phyloP scores from a whole-genome alignment of 2,329 filamentous ascomycete species.

The Fusarium sp. region DNA sequence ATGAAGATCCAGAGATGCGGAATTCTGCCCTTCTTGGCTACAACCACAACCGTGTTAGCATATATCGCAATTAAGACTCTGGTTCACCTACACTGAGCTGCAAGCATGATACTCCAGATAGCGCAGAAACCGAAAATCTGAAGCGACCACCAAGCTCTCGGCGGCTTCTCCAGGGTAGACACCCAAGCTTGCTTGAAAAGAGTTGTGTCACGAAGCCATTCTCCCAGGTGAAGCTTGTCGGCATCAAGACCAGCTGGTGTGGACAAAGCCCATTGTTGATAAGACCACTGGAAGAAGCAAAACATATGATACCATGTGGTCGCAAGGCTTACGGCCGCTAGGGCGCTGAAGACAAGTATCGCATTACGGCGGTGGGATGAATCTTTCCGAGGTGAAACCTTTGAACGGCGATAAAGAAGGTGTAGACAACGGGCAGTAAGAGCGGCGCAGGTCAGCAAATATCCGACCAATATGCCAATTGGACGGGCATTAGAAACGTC shows the following conservation, averaged over 20 bases:
- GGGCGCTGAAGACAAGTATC: slow-evolving; percentile 32
- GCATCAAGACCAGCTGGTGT: neutral
- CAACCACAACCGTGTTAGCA: neutral
- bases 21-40: slow-evolving; percentile 33
- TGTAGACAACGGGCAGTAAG: slow-evolving; percentile 31
- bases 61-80: neutral
- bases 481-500: slow-evolving; percentile 30
- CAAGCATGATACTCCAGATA: slow-evolving; percentile 44
- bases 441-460: slow-evolving; percentile 31
- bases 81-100: slow-evolving; percentile 36
- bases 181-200: slow-evolving; percentile 46
- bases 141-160: slow-evolving; percentile 44
- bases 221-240: slow-evolving; percentile 26
- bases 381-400: neutral
- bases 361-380: slow-evolving; percentile 4
- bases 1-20: slow-evolving; percentile 41
- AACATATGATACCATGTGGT: slow-evolving; percentile 46
- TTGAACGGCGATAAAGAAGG: slow-evolving; percentile 18
- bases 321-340: slow-evolving; percentile 41
- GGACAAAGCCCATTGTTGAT: slow-evolving; percentile 10
- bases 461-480: slow-evolving; percentile 38
- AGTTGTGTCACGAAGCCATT: slow-evolving; percentile 44
- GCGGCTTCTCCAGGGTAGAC: slow-evolving; percentile 36
- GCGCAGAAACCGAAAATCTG: slow-evolving; percentile 46
- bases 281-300: slow-evolving; percentile 43